A percentile compares a stretch with the other conserved stretches of the same genome.
These are phyloP conservation scores for Nannizziopsis barbatae DNA, from an alignment of 2,329 filamentous ascomycete genomes.

Conservation along the genomic window DNA sequence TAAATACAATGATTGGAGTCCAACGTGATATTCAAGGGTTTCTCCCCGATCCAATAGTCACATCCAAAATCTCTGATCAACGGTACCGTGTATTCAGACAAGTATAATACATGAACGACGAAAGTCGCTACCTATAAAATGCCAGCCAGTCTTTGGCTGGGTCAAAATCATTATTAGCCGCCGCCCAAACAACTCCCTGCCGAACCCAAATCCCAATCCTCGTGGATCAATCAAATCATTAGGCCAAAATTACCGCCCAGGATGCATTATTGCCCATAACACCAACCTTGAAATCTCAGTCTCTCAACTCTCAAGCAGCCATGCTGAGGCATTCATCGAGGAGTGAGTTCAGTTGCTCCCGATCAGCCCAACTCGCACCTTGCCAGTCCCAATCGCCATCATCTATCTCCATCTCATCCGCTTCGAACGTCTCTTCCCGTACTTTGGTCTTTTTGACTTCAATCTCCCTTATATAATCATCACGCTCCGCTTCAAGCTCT, in stretches of 20 bases:
- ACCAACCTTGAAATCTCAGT: neutral
- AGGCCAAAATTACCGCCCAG: slow-evolving; percentile 1
- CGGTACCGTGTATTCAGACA: too few species aligned
- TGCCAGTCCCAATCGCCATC: slow-evolving; percentile 32
- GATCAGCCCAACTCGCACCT: slow-evolving; percentile 27
- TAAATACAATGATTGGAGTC: neutral
- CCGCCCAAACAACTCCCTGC: neutral
- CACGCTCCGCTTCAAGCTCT: slow-evolving; percentile 49
- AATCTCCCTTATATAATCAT: slow-evolving; percentile 20
- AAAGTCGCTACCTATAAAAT: too few species aligned
- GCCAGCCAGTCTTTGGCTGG: too few species aligned
- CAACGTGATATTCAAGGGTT: neutral
- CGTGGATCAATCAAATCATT: neutral
- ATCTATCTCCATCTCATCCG: slow-evolving; percentile 34
- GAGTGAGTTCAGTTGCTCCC: slow-evolving; percentile 29
- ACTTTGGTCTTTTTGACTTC: slow-evolving; percentile 13
- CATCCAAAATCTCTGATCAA: too few species aligned
- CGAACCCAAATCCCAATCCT: too few species aligned
- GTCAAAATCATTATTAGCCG: too few species aligned
- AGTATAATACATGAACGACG: too few species aligned
- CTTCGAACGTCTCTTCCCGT: slow-evolving; percentile 19
- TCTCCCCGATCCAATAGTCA: neutral
- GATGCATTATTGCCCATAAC: slow-evolving; percentile 2
- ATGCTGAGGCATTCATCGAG: slow-evolving; percentile 35
- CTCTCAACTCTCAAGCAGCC: slow-evolving; percentile 22